Conservation (phyloP, 78 protist genomes). For the Reticulomyxa filosa region DNA sequence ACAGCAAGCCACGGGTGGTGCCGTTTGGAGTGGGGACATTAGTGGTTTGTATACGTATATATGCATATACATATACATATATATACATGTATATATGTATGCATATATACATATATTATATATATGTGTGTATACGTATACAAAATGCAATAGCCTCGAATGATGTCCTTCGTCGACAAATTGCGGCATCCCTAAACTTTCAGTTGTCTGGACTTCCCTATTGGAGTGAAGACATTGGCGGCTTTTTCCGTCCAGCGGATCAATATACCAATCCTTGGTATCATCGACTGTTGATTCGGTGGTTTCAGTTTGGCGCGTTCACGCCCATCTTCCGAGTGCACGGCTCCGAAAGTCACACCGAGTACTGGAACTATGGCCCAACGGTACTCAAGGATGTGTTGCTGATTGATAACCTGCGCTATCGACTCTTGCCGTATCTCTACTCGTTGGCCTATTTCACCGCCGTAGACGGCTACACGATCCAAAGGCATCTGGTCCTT, state of each 20-base stretch:
- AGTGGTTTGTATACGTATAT: too few species aligned
- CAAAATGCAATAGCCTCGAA: neutral
- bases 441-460: neutral
- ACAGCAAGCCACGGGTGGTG: conserved; percentile 1
- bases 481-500: neutral
- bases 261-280: neutral
- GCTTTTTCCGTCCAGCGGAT: conserved; percentile 6
- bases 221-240: neutral
- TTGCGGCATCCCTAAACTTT: neutral
- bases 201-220: neutral
- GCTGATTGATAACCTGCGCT: neutral
- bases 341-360: neutral
- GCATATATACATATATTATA: too few species aligned
- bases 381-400: neutral
- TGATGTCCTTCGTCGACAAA: neutral
- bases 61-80: too few species aligned
- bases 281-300: neutral
- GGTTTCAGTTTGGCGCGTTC: conserved; percentile 7
- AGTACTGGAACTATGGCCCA: conserved; percentile 2
- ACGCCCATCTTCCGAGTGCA: conserved; percentile 4
- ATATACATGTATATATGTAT: too few species aligned
- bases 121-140: too few species aligned
- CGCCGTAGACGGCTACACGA: neutral
- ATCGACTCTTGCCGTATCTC: neutral
- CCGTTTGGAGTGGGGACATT: conserved; percentile 2